Conservation (phyloP, 305 asterid genomes). For the Solanum hybrid region DNA sequence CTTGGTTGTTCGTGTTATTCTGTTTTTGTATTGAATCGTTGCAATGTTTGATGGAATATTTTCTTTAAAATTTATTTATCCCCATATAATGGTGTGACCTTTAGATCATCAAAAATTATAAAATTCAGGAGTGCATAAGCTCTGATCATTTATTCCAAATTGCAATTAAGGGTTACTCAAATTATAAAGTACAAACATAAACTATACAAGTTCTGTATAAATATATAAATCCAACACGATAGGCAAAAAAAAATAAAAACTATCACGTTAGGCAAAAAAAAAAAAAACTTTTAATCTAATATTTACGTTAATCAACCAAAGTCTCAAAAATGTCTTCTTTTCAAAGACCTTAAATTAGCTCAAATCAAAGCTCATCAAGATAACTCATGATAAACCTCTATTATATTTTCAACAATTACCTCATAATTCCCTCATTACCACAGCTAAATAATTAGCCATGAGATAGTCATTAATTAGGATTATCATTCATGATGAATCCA, state of each 20-base stretch:
- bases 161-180: no score
- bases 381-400: neutral
- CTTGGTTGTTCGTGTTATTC: no score
- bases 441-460: conserved; percentile 30
- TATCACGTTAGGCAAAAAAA: neutral
- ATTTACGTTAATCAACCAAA: no score
- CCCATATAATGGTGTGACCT: no score
- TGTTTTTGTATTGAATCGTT: neutral
- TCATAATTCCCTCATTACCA: neutral
- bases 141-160: no score
- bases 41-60: neutral
- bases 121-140: no score
- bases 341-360: neutral
- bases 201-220: no score
- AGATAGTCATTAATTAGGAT: conserved; percentile 81
- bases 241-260: neutral
- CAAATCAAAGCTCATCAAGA: neutral
- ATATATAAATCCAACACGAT: neutral
- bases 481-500: conserved; percentile 67
- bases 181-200: no score
- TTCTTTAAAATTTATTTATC: no score
- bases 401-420: no score
- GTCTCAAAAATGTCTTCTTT: no score
- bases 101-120: no score
- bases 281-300: neutral